phyloP scores from a whole-genome alignment of 1,139 yeast species.

The Waltiozyma sp. region DNA sequence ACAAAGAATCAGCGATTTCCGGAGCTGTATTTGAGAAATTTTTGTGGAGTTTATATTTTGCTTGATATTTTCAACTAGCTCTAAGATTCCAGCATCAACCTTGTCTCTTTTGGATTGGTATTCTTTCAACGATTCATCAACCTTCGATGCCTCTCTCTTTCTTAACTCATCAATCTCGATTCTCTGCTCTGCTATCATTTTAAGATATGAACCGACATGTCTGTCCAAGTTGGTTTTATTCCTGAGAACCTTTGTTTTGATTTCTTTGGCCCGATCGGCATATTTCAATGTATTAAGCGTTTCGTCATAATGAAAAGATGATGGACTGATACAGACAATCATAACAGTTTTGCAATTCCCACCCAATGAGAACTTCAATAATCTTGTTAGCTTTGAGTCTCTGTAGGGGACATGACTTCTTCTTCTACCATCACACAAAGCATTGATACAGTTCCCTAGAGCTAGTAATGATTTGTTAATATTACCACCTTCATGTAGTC shows the following conservation, averaged over 20 bases:
- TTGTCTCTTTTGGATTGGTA: conserved; percentile 25
- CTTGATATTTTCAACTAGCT: conserved; percentile 30
- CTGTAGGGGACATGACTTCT: conserved; percentile 78
- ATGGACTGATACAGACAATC: conserved; percentile 91
- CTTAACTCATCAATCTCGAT: conserved; percentile 66
- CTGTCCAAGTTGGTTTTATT: conserved; percentile 71
- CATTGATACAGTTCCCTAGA: conserved; percentile 88
- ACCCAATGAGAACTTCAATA: conserved; percentile 82
- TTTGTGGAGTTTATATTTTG: conserved; percentile 30
- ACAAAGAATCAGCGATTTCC: conserved; percentile 33
- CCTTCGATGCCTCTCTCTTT: conserved; percentile 36
- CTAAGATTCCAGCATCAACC: conserved; percentile 30
- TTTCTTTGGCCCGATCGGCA: conserved; percentile 85
- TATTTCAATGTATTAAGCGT: conserved; percentile 82
- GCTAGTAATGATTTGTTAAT: conserved; percentile 83
- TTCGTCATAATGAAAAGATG: conserved; percentile 79
- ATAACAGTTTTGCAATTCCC: conserved; percentile 92
- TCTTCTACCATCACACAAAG: conserved; percentile 64
- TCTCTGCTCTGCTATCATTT: conserved; percentile 77
- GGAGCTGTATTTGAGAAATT: conserved; percentile 36
- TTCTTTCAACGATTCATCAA: conserved; percentile 26
- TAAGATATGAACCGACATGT: conserved; percentile 79
- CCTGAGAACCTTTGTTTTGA: conserved; percentile 68
- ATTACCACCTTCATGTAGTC: conserved; percentile 85
- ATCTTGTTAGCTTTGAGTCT: conserved; percentile 78